Base-by-base conservation (phyloP, 805 yeast species). In the Ogataea saltuana region DNA sequence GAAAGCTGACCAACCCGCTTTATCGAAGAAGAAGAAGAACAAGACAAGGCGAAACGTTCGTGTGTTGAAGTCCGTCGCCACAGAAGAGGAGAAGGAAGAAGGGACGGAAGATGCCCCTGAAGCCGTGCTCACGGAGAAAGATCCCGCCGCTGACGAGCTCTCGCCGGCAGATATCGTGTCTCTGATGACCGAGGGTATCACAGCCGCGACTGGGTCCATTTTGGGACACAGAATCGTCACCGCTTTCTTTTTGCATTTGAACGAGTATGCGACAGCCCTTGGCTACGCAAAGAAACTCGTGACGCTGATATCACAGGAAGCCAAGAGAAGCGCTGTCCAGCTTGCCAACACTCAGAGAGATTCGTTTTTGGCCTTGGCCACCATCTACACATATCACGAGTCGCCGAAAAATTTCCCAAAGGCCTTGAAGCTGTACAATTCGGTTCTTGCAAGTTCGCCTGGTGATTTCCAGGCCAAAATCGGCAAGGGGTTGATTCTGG, bases 381-480 rank as follows among this genome's bases (percentile, higher is more conserved):
- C 81, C 0, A 74, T 85, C 1, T 87, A 89, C 58, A 86, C 95
- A 0, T 84, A 87, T 58, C 76, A 82, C 56, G 96, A 91, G 60
- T 85, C 97, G 0, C 99, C 98, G 9, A 88, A 88, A 62, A 86
- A 91, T 63, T 88, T 79, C 56, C 71, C 77, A 2, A 71, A 82
- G 19, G 98, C 99, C 0, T 58, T 84, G 21, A 78, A 78, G 37
- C 62, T 89, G 12, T 93, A 84, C 61, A 84, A 85, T 27, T 67
- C 70, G 18, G 78, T 89, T 3, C 68, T 88, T 19, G 50, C 48
- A 13, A 55, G 54, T 3, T 68, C 65, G 44, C 67, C 68, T 0
- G 50, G 61, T 0, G 68, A 68, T 16, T 64, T 74, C 4, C 73
- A 72, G 35, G 96, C 96, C 0, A 71, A 76, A 42, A 74, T 90